Conservation (phyloP, 139 green algal genomes). For the Coelastrella sp. region DNA sequence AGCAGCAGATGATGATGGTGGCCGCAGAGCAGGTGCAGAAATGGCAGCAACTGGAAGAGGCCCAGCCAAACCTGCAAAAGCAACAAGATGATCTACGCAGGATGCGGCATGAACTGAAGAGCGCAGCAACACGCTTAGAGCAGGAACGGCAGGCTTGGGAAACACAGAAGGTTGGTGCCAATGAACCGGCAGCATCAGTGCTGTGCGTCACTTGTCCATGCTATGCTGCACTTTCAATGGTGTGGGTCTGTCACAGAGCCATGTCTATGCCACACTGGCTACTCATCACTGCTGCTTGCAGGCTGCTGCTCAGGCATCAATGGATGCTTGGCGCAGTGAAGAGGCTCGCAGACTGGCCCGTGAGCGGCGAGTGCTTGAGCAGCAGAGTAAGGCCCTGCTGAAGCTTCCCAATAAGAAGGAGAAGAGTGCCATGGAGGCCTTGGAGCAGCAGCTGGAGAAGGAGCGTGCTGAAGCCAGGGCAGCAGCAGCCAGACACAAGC, state of each 20-base stretch:
- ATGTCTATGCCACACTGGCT: not conserved
- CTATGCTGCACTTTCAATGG: not conserved
- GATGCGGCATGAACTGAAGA: conserved; percentile 75
- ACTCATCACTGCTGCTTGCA: conserved; percentile 10
- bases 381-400: conserved; percentile 68
- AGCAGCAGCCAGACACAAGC: conserved; percentile 77
- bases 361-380: conserved; percentile 81
- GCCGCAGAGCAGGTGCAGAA: not conserved
- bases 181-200: too few relatives aligned
- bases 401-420: conserved; percentile 88
- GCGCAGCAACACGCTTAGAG: conserved; percentile 65
- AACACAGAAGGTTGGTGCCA: conserved; percentile 65
- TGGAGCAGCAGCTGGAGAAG: conserved; percentile 75
- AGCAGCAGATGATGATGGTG: conserved; percentile 36
- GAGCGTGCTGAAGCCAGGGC: conserved; percentile 70
- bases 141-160: conserved; percentile 73
- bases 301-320: conserved; percentile 58
- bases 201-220: not conserved
- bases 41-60: conserved; percentile 48
- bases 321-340: conserved; percentile 64
- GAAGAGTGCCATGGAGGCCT: conserved; percentile 66
- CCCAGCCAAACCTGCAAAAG: conserved; percentile 20
- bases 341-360: conserved; percentile 68
- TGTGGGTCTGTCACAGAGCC: too few relatives aligned
- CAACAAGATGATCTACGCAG: conserved; percentile 58